phyloP scores from a whole-genome alignment of 768 basidiomycete species.

The Crassisporium funariophilum region DNA sequence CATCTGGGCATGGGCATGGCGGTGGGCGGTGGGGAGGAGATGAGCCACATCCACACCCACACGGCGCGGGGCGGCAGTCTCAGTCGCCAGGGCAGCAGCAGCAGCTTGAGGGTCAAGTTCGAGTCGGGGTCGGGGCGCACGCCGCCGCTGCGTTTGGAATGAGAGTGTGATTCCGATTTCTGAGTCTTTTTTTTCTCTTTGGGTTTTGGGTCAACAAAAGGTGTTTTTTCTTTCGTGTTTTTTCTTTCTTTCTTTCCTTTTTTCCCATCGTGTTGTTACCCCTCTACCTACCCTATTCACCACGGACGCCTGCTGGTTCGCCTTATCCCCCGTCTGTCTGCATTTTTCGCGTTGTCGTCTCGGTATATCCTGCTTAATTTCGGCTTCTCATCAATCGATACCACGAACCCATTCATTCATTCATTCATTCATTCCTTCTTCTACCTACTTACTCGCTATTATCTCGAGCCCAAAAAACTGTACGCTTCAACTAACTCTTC shows the following conservation, averaged over 20 bases:
- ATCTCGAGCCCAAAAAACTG: too few species aligned
- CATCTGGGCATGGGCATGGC: neutral
- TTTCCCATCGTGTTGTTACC: neutral
- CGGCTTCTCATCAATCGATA: too few species aligned
- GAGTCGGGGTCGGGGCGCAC: constrained; percentile 47
- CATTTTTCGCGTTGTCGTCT: too few species aligned
- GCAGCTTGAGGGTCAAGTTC: constrained; percentile 39
- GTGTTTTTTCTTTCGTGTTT: neutral
- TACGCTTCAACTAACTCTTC: too few species aligned
- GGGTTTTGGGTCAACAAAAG: neutral
- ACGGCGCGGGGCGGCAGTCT: constrained; percentile 1
- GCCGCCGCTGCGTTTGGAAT: constrained; percentile 51
- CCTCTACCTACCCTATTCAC: too few species aligned
- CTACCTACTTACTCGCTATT: too few species aligned
- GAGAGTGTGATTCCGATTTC: constrained; percentile 30
- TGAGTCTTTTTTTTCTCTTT: neutral
- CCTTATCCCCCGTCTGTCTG: too few species aligned
- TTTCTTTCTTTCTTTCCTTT: neutral
- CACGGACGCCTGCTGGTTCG: too few species aligned
- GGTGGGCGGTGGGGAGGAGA: neutral
- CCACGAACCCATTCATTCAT: too few species aligned
- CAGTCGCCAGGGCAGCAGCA: constrained; percentile 12
- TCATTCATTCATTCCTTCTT: too few species aligned
- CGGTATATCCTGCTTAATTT: too few species aligned
- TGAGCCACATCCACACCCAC: neutral